A percentile compares a stretch with the other conserved stretches of the same genome.
Conservation (phyloP, 352 stramenopile species). For the Globisporangium uncinulatum region DNA sequence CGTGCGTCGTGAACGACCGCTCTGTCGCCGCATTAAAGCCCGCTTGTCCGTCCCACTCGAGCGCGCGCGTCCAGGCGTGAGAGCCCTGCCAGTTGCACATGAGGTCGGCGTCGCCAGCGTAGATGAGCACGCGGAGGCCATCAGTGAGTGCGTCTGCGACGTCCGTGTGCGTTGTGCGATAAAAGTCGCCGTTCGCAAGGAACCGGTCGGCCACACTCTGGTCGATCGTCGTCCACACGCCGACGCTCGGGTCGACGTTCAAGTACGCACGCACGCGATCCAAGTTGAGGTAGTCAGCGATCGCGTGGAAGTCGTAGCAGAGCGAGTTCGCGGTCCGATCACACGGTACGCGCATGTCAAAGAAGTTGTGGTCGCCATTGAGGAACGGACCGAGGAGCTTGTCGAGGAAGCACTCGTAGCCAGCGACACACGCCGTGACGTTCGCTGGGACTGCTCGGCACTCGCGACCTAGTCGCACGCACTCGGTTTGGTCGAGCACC, state of each 20-base stretch:
- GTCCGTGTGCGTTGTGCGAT: background rate
- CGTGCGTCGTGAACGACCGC: conserved; percentile 4
- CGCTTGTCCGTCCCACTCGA: conserved; percentile 10
- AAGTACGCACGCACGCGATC: background rate
- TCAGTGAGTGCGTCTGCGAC: background rate
- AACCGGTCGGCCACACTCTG: background rate
- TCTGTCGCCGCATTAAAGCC: conserved; percentile 8
- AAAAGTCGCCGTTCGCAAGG: background rate
- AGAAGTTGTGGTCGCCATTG: background rate
- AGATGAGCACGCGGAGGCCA: conserved; percentile 59
- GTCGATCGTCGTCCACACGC: background rate
- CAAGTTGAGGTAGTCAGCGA: conserved; percentile 14
- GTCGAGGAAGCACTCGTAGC: conserved; percentile 46
- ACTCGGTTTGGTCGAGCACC: conserved; percentile 21
- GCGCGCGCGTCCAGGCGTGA: conserved; percentile 72
- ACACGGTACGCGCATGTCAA: conserved; percentile 22
- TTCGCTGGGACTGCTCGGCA: conserved; percentile 12
- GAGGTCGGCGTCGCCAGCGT: conserved; percentile 92
- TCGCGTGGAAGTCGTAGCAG: conserved; percentile 4
- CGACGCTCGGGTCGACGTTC: conserved; percentile 13
- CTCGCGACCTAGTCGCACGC: conserved; percentile 12
- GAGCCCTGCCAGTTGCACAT: conserved; percentile 94
- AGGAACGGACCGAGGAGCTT: conserved; percentile 13
- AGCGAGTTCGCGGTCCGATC: conserved; percentile 38
- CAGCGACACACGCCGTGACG: conserved; percentile 28